A percentile compares a stretch with the other conserved stretches of the same genome.
These are phyloP conservation scores for Prosopis cineraria DNA, from an alignment of 306 rosid species.

Conservation along the genomic window DNA sequence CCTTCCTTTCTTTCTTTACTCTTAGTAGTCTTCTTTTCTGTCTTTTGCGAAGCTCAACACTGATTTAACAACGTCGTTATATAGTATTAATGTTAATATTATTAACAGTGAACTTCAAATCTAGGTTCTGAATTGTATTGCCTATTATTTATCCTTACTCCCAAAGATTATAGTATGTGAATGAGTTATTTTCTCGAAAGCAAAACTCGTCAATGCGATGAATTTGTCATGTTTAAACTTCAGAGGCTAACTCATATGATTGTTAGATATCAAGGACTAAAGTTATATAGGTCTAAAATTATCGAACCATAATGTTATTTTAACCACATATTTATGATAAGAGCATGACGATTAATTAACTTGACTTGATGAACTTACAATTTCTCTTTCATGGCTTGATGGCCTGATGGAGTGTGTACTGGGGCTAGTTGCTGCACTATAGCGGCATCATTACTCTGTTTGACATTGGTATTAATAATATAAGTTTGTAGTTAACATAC, in stretches of 20 bases:
- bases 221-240: not conserved
- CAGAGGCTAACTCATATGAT: no score
- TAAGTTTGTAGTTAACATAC: not conserved
- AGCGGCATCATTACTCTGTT: not conserved
- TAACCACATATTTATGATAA: not conserved
- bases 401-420: not conserved
- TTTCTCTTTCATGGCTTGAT: not conserved
- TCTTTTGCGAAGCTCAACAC: conserved; percentile 24
- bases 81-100: not conserved
- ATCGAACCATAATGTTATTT: not conserved
- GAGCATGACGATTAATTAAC: not conserved
- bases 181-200: no score
- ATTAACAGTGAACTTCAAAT: not conserved
- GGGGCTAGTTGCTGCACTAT: no score
- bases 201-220: no score
- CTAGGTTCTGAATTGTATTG: not conserved
- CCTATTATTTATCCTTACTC: not conserved
- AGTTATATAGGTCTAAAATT: not conserved
- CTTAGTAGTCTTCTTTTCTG: conserved; percentile 1
- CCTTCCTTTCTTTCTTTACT: not conserved
- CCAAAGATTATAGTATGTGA: not conserved
- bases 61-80: conserved; percentile 15
- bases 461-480: not conserved
- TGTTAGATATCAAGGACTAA: not conserved
- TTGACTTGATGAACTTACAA: conserved; percentile 22